Base-by-base conservation (phyloP, 1,284 basidiomycete species). In the Exsudoporus floridanus region DNA sequence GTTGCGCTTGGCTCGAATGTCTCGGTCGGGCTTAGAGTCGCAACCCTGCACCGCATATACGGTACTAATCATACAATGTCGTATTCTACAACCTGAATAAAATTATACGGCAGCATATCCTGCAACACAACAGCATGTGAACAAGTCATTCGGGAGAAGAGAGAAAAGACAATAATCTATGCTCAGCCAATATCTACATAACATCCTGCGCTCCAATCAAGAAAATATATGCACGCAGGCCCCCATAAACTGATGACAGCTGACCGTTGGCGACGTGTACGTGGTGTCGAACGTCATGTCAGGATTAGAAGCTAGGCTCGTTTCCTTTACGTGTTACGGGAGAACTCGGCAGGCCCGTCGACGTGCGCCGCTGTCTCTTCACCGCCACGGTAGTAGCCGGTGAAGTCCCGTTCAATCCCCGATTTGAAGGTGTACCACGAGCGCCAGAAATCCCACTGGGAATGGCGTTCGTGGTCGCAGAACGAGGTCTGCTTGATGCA, bases 291-390 rank as follows among this genome's bases (percentile, higher is more conserved):
- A 48, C 40, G 30, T 49, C 27, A 42, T 33, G 31, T 53, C 51
- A 67, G 27, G 31, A 44, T 52, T 28, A 63, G 37, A 64, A 49
- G 19, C 18, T 23, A 14, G 56, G 10, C 21, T 70, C 69, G 46
- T 71, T 72, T 49, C 65, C 65, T 63, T 69, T 74, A 53, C 72
- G 70, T 56, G 71, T 63, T 8, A 73, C 57, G 33, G 71, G 67
- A 39, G 66, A 71, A 54, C 46, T 66, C 61, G 70, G 77, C 59
- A 75, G 56, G 53, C 78, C 74, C 10, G 78, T 77, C 51, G 87
- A 89, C 60, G 84, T 85, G 77, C 88, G 82, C 75, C 89, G 77
- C 66, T 90, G 89, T 57, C 88, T 77, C 73, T 91, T 91, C 80
- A 91, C 79, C 36, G 85, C 79, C 42, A 78, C 62, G 38, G 76